Conservation (phyloP, 768 basidiomycete genomes). For the Lepiota subincarnata region DNA sequence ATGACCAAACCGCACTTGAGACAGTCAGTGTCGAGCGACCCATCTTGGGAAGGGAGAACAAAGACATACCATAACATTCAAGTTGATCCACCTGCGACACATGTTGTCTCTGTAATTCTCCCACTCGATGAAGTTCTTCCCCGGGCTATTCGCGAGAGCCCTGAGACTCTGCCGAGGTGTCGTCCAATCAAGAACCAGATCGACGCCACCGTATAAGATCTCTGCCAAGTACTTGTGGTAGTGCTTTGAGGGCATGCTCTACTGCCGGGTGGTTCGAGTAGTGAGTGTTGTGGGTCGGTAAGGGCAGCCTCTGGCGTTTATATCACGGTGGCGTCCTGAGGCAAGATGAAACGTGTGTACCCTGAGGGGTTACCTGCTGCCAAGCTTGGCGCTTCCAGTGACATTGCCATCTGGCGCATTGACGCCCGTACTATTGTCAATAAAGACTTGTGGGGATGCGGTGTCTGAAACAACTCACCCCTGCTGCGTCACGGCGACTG, state of each 20-base stretch:
- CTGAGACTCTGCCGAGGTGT: constrained; percentile 3
- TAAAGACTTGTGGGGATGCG: too few species aligned
- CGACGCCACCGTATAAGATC: not conserved
- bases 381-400: too few species aligned
- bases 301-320: too few species aligned
- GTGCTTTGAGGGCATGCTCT: not conserved
- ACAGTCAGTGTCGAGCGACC: not conserved
- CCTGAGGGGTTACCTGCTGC: too few species aligned
- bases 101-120: constrained; percentile 10
- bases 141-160: not conserved
- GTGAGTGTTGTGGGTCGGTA: too few species aligned
- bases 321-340: too few species aligned
- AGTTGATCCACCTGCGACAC: constrained; percentile 11
- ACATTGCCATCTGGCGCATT: too few species aligned
- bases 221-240: not conserved
- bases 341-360: too few species aligned
- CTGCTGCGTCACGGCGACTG: too few species aligned
- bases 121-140: constrained; percentile 8
- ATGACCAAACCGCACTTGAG: constrained; percentile 6
- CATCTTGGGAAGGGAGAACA: not conserved
- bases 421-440: too few species aligned
- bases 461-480: too few species aligned
- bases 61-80: constrained; percentile 13
- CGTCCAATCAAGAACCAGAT: not conserved
- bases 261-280: not conserved